Evolutionary conservation across 2,329 filamentous ascomycete species (phyloP), one percentile per base, ranked within the genome.

Genomic region (Xylariomycetidae sp.): DNA sequence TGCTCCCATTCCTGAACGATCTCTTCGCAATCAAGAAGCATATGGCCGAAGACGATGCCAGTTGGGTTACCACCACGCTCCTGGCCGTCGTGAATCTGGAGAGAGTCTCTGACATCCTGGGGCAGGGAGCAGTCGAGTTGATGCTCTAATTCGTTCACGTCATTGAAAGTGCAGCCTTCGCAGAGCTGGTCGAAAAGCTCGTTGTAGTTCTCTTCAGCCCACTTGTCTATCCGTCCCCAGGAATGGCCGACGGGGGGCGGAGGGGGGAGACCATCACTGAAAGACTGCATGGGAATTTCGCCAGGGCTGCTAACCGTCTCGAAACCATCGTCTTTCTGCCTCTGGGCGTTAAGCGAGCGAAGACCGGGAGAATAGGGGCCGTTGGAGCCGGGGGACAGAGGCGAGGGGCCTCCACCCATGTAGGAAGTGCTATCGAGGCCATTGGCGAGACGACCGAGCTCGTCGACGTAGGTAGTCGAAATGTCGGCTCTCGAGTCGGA

Each of bases 1-100:
- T 95, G 93, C 51, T 85, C 83, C 86, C 90, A 96, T 58, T 98
- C 92, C 59, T 95, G 88, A 15, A 95, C 82, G 48, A 98, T 95
- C 57, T 98, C 92, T 60, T 98, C 92, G 55, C 92, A 96, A 60
- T 98, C 92, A 37, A 98, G 76, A 43, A 98, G 66, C 92, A 98
- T 98, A 57, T 79, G 83, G 39, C 89, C 77, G 51, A 98, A 96
- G 40, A 98, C 77, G 47, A 96, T 83, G 43, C 92, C 92, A 0
- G 90, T 95, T 1, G 92, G 92, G 37, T 74, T 73, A 43, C 92
- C 92, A 42, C 88, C 86, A 44, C 92, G 83, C 64, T 98, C 92
- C 61, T 98, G 92, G n/a, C 92, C 92, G 53, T 98, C 92, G 59
- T 98, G 92, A 33, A 87, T 61, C 66, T 85, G 79, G 50, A 95